phyloP scores from a whole-genome alignment of 768 basidiomycete species.

The Mycena haematopus region DNA sequence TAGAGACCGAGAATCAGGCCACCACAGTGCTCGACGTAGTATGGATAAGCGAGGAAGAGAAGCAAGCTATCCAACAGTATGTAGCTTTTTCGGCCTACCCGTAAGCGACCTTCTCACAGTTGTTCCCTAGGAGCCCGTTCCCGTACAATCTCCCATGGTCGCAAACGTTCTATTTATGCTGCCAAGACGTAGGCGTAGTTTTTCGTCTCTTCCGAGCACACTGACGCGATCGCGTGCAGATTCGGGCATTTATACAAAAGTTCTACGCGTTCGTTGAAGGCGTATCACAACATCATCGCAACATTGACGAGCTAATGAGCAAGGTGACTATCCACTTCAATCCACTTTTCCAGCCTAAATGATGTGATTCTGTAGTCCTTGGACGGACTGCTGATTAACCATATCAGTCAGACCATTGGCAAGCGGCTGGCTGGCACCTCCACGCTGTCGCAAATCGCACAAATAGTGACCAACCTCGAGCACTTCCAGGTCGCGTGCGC shows the following conservation, averaged over 20 bases:
- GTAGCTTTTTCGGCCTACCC: slow-evolving; percentile 18
- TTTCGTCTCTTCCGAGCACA: background rate
- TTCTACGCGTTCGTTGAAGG: slow-evolving; percentile 98
- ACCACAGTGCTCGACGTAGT: slow-evolving; percentile 80
- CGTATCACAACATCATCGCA: slow-evolving; percentile 87
- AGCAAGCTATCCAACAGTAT: slow-evolving; percentile 63
- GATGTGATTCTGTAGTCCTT: slow-evolving; percentile 64
- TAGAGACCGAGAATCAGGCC: slow-evolving; percentile 63
- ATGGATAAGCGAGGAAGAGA: slow-evolving; percentile 79
- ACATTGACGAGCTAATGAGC: slow-evolving; percentile 90
- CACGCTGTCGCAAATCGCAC: slow-evolving; percentile 89
- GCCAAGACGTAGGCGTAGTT: slow-evolving; percentile 69
- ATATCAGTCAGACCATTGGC: slow-evolving; percentile 78
- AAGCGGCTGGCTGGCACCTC: slow-evolving; percentile 76
- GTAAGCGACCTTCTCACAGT: slow-evolving; percentile 16
- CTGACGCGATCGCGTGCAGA: slow-evolving; percentile 48
- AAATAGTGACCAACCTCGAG: slow-evolving; percentile 91
- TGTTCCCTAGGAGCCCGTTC: slow-evolving; percentile 54
- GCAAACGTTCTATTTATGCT: slow-evolving; percentile 92
- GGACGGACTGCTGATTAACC: slow-evolving; percentile 77
- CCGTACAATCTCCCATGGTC: slow-evolving; percentile 92
- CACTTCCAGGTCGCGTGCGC: slow-evolving; percentile 86
- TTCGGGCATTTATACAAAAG: slow-evolving; percentile 88
- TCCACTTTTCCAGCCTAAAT: background rate
- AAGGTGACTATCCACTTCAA: slow-evolving; percentile 57